Percentiles rank a stretch among this genome's conserved stretches.
phyloP scores from a whole-genome alignment of 2,329 filamentous ascomycete species.

The Thermothelomyces thermophilus region DNA sequence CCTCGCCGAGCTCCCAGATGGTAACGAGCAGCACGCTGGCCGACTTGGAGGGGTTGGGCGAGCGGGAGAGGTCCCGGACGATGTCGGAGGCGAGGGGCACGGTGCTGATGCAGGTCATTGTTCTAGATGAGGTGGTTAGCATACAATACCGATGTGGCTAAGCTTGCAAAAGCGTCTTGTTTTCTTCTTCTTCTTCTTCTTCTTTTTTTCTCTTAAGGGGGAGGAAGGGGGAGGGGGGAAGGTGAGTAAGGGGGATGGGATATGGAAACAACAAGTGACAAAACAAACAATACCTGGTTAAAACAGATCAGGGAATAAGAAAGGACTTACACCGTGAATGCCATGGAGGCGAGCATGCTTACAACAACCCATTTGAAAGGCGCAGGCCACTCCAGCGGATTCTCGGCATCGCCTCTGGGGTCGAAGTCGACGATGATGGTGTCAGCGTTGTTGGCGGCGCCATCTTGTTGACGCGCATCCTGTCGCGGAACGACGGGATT shows the following conservation, averaged over 20 bases:
- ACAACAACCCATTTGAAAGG: constrained; percentile 49
- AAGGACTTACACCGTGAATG: constrained; percentile 47
- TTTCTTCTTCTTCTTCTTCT: too few relatives aligned
- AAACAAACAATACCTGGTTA: too few relatives aligned
- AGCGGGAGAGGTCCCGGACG: constrained; percentile 38
- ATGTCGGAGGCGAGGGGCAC: constrained; percentile 49
- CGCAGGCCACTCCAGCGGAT: constrained; percentile 48
- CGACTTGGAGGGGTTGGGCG: constrained; percentile 35
- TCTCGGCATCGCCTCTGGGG: constrained; percentile 40
- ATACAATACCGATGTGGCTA: background rate
- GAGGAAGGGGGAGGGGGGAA: too few relatives aligned
- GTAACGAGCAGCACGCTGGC: constrained; percentile 58
- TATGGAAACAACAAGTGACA: too few relatives aligned
- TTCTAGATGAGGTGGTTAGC: constrained; percentile 31
- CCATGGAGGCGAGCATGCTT: constrained; percentile 45
- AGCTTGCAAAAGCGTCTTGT: too few relatives aligned
- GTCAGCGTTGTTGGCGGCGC: constrained; percentile 1
- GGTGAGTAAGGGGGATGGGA: too few relatives aligned
- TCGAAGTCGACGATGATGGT: constrained; percentile 36
- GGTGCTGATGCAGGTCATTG: constrained; percentile 51
- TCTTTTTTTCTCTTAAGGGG: background rate
- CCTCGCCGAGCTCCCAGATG: constrained; percentile 63
- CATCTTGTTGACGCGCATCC: background rate
- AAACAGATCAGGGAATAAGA: background rate
- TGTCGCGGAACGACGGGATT: background rate